Evolutionary conservation across 2,329 filamentous ascomycete genomes (phyloP), one percentile per base, ranked within the genome.

Genomic region (Phialophora macrospora): DNA sequence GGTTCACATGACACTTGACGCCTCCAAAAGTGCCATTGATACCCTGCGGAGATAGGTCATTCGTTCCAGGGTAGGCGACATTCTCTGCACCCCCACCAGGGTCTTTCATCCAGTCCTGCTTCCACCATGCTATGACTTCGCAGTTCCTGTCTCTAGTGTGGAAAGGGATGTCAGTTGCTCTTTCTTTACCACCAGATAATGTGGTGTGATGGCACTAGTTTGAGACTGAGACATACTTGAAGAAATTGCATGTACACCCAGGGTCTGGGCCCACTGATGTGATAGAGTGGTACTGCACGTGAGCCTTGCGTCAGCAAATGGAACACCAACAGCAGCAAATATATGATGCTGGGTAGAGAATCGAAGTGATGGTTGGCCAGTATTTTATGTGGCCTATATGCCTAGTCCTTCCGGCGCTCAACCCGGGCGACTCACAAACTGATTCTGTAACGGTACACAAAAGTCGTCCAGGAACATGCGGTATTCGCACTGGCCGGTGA

Each of bases 1-100:
- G 48, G 24, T 51, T 51, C 7, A 51, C 24, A 28, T 51, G 48
- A 28, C 48, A 51, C 20, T 26, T 54, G 46, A 54, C 60, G 52
- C 57, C 56, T 32, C 63, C 63, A 44, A 65, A 65, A 9, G 51
- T 60, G 32, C 55, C 41, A 22, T 56, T 48, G 14, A 61, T 17
- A 26, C 52, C 57, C 28, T 61, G 32, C 6, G 14, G 30, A 32
- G 55, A 60, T n/a, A 65, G 20, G 24, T 65, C 63, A 9, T 52
- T 44, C 24, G 48, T 61, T 5, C 63, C 57, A 20, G 63, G 63
- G 34, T 65, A 61, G 8, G 63, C 41, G 28, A 61, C 48, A 22
- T 60, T 28, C 24, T 49, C 30, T 24, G 34, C 9, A 12, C 28
- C 46, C 26, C 62, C 38, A 44, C 46, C 49, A 32, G 59, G 59